phyloP scores from a whole-genome alignment of 257 asterid genomes.

The Solanum arcanum region DNA sequence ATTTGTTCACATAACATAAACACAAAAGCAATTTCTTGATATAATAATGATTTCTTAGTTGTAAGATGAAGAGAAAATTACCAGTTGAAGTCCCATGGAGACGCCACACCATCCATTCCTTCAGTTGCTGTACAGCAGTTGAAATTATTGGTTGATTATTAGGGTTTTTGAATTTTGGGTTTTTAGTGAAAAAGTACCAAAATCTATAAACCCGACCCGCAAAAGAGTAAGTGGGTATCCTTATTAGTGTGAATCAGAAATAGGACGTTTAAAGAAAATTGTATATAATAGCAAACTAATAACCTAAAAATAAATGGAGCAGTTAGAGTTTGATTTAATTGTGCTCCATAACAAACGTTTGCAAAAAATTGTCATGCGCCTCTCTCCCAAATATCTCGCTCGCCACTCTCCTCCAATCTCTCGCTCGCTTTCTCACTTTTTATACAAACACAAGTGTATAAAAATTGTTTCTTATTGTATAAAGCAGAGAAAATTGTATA shows the following conservation, averaged over 20 bases:
- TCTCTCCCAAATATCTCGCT: no score
- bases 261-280: neutral
- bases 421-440: no score
- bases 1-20: neutral
- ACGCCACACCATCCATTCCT: neutral
- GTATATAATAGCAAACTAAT: no score
- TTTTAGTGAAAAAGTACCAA: neutral
- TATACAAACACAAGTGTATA: no score
- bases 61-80: neutral
- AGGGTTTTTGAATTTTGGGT: slow-evolving; percentile 4
- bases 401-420: no score
- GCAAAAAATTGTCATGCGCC: no score
- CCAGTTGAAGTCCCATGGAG: slow-evolving; percentile 63
- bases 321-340: no score
- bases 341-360: no score
- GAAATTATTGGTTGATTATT: neutral
- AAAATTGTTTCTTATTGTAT: no score
- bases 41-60: neutral
- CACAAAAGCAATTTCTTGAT: neutral
- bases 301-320: no score
- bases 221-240: neutral
- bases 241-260: neutral
- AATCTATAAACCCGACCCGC: neutral
- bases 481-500: no score
- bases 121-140: neutral